phyloP scores from a whole-genome alignment of 208 protist genomes.

The Acanthamoeba culbertsoni region DNA sequence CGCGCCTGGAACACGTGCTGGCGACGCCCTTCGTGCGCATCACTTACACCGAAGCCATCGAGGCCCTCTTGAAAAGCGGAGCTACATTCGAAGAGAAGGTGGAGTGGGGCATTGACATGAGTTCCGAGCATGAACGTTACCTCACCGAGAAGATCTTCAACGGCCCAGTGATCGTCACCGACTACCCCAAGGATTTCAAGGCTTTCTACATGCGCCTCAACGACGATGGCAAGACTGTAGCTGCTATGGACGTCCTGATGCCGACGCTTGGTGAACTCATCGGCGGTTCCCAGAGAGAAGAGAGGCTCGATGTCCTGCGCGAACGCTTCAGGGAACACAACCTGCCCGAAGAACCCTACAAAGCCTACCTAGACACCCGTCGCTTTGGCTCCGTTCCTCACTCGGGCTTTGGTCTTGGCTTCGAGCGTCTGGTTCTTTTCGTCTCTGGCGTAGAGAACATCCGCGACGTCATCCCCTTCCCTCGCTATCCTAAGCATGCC shows the following conservation, averaged over 20 bases:
- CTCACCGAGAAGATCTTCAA: slow-evolving; percentile 61
- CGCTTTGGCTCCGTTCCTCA: slow-evolving; percentile 81
- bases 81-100: slow-evolving; percentile 71
- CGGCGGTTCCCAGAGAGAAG: slow-evolving; percentile 81
- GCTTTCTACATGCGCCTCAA: slow-evolving; percentile 85
- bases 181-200: slow-evolving; percentile 85
- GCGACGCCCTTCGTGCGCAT: slow-evolving; percentile 70
- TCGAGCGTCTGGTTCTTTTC: slow-evolving; percentile 77
- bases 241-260: slow-evolving; percentile 83
- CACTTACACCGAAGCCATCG: slow-evolving; percentile 83
- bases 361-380: slow-evolving; percentile 82
- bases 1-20: slow-evolving; percentile 66
- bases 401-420: slow-evolving; percentile 83
- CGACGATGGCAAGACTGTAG: slow-evolving; percentile 78
- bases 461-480: slow-evolving; percentile 78
- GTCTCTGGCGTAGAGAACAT: slow-evolving; percentile 76
- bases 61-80: slow-evolving; percentile 66
- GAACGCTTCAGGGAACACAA: background rate
- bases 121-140: slow-evolving; percentile 84
- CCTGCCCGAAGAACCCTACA: slow-evolving; percentile 19
- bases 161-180: slow-evolving; percentile 75
- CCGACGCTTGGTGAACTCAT: slow-evolving; percentile 85
- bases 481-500: slow-evolving; percentile 62
- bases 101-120: slow-evolving; percentile 80
- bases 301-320: slow-evolving; percentile 56